A percentile compares a stretch with the other conserved stretches of the same genome.
Evolutionary conservation across 352 stramenopile genomes (phyloP).

Genomic region (Globisporangium middletonii): DNA sequence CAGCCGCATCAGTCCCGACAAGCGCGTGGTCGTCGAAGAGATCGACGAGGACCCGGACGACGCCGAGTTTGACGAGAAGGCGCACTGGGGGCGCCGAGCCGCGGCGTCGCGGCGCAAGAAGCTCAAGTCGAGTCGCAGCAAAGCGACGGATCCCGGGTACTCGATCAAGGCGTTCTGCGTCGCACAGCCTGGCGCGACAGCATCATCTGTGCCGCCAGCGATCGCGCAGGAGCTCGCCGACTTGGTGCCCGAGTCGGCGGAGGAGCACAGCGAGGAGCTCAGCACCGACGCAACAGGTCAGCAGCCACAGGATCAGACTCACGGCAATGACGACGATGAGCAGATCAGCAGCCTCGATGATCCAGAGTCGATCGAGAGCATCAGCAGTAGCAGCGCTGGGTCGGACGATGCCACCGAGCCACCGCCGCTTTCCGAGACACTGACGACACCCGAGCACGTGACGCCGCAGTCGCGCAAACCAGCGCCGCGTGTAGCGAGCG

Average conservation of each 20-base stretch:
- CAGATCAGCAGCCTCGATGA: not conserved
- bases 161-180: conserved; percentile 66
- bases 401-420: not conserved
- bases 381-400: not conserved
- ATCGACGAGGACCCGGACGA: conserved; percentile 75
- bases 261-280: conserved; percentile 3
- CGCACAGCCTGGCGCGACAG: not conserved
- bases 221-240: not conserved
- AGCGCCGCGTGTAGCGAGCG: not conserved
- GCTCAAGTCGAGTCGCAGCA: conserved; percentile 19
- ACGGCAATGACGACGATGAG: not conserved
- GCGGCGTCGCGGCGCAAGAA: conserved; percentile 15
- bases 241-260: conserved; percentile 1
- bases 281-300: not conserved
- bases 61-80: conserved; percentile 60
- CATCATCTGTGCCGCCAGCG: not conserved
- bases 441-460: too few species aligned
- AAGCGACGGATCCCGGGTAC: conserved; percentile 31
- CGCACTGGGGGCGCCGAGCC: conserved; percentile 51
- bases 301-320: not conserved
- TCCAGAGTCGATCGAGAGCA: not conserved
- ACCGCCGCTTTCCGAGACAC: too few species aligned
- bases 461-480: not conserved
- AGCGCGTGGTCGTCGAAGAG: conserved; percentile 45
- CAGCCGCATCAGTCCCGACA: conserved; percentile 45